Percentiles rank a stretch among this genome's conserved stretches.
phyloP scores from a whole-genome alignment of 2,329 filamentous ascomycete genomes.

The Neoascochyta sp. region DNA sequence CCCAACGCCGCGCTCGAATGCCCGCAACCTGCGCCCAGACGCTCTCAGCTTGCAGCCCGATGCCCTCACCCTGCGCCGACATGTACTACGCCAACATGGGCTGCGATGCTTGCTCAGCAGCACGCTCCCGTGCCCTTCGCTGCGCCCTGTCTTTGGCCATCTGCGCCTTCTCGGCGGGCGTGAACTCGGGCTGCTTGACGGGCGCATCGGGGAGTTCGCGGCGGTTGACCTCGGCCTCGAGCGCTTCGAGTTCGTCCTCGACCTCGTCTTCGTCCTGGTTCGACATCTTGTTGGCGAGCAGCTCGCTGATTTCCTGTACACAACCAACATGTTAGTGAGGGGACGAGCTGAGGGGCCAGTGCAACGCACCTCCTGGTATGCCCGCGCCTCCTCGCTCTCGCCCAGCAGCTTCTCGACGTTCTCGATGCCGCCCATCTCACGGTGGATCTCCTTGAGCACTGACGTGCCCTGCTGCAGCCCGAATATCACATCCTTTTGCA shows the following conservation, averaged over 20 bases:
- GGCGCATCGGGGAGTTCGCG: slow-evolving; percentile 43
- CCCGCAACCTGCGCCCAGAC: too few relatives aligned
- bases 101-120: slow-evolving; percentile 28
- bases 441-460: slow-evolving; percentile 86
- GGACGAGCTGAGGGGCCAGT: not conserved
- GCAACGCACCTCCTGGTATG: slow-evolving; percentile 73
- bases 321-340: not conserved
- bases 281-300: slow-evolving; percentile 82
- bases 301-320: slow-evolving; percentile 81
- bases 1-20: slow-evolving; percentile 38
- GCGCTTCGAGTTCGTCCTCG: slow-evolving; percentile 83
- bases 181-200: slow-evolving; percentile 26
- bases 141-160: slow-evolving; percentile 32
- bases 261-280: slow-evolving; percentile 97
- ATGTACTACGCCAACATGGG: slow-evolving; percentile 33
- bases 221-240: slow-evolving; percentile 62
- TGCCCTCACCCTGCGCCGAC: too few relatives aligned
- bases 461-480: slow-evolving; percentile 87
- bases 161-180: slow-evolving; percentile 25
- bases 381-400: slow-evolving; percentile 82
- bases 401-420: slow-evolving; percentile 93
- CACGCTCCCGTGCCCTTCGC: slow-evolving; percentile 31
- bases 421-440: slow-evolving; percentile 93
- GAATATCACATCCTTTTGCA: slow-evolving; percentile 94
- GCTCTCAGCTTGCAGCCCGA: too few relatives aligned